Evolutionary conservation across 805 yeast species (phyloP).

Genomic region (Sugiyamaella chiloensis): DNA sequence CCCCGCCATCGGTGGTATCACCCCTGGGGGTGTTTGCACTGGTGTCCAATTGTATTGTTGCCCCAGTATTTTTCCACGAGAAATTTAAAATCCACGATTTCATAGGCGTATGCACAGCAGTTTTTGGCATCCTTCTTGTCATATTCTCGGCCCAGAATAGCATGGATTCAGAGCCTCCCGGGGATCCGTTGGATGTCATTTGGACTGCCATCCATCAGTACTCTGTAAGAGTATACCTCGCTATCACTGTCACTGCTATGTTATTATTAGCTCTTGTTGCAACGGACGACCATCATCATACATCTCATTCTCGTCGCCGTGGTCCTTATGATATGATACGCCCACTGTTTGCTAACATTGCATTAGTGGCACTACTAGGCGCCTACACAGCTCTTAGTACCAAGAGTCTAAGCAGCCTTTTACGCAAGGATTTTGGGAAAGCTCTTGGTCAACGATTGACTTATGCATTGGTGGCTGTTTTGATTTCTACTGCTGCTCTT

Average conservation of each 20-base stretch:
- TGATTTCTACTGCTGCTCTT: slow-evolving; percentile 39
- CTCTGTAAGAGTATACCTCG: slow-evolving; percentile 29
- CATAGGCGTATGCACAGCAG: slow-evolving; percentile 40
- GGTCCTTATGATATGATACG: background rate
- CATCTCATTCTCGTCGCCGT: background rate
- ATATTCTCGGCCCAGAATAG: slow-evolving; percentile 31
- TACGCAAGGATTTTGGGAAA: slow-evolving; percentile 22
- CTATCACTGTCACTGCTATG: slow-evolving; percentile 23
- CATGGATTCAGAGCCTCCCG: slow-evolving; percentile 13
- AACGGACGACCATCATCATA: background rate
- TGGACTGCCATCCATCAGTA: slow-evolving; percentile 30
- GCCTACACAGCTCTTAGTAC: slow-evolving; percentile 47
- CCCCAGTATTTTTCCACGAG: slow-evolving; percentile 47
- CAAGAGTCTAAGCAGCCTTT: slow-evolving; percentile 39
- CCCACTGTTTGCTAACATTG: slow-evolving; percentile 33
- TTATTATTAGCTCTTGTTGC: background rate
- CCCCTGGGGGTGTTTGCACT: slow-evolving; percentile 51
- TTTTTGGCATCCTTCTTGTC: slow-evolving; percentile 43
- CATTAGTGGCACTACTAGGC: slow-evolving; percentile 44
- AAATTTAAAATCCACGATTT: slow-evolving; percentile 35
- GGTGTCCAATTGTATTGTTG: slow-evolving; percentile 46
- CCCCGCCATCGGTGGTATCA: slow-evolving; percentile 47
- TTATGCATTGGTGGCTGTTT: slow-evolving; percentile 33
- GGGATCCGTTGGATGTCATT: slow-evolving; percentile 31
- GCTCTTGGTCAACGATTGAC: slow-evolving; percentile 32